Conservation (phyloP, 1,139 yeast genomes). For the Geotrichum histeridarum region DNA sequence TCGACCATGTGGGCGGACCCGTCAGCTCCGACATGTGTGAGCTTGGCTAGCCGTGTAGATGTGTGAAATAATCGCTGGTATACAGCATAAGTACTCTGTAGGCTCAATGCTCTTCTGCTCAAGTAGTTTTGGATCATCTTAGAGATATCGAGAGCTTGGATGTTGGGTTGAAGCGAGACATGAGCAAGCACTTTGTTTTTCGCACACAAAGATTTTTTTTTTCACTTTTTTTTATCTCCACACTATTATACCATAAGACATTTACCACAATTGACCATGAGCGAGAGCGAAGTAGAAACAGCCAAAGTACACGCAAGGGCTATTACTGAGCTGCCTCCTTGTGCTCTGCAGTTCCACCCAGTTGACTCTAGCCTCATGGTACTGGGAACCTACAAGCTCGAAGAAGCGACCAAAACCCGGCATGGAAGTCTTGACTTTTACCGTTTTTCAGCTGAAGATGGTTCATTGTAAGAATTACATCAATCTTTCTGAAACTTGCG, state of each 20-base stretch:
- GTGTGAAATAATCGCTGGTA: constrained; percentile 4
- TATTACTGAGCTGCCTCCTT: constrained; percentile 66
- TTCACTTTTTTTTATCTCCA: too few relatives aligned
- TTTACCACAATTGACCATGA: background rate
- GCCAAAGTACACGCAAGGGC: constrained; percentile 9
- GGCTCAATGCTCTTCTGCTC: too few relatives aligned
- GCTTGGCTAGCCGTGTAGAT: background rate
- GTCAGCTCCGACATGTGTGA: constrained; percentile 42
- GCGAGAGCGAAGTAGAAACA: background rate
- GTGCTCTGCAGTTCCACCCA: constrained; percentile 64
- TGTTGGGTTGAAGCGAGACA: too few relatives aligned
- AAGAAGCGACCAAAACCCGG: constrained; percentile 52
- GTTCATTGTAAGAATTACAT: background rate
- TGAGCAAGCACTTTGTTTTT: too few relatives aligned
- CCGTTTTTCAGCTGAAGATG: constrained; percentile 29
- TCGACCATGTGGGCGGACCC: constrained; percentile 51
- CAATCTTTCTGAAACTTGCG: constrained; percentile 3
- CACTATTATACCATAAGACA: too few relatives aligned
- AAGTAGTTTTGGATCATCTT: too few relatives aligned
- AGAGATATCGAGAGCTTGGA: too few relatives aligned
- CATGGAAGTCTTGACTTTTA: constrained; percentile 73
- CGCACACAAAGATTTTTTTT: too few relatives aligned
- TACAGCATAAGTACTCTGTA: background rate
- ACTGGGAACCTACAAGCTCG: constrained; percentile 75
- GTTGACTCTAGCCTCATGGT: constrained; percentile 45